Conservation (phyloP, 805 yeast species). For the Yamadazyma paraphyllophila region DNA sequence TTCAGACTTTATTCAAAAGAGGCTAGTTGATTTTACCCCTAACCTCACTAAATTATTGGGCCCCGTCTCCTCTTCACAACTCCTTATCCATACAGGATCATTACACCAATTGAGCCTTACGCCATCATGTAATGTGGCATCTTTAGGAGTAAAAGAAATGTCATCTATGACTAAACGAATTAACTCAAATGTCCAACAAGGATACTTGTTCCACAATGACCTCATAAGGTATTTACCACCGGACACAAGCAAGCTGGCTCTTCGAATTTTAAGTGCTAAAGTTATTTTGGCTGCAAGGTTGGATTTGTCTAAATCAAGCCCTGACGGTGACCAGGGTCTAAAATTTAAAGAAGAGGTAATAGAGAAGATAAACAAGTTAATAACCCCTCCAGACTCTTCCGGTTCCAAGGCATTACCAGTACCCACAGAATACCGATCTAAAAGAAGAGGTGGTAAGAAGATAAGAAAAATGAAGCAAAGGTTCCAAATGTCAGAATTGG, state of each 20-base stretch:
- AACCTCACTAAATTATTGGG: constrained; percentile 75
- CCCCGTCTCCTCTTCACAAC: constrained; percentile 66
- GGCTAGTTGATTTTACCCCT: constrained; percentile 68
- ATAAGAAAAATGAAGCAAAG: constrained; percentile 78
- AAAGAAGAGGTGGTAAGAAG: constrained; percentile 83
- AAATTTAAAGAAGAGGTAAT: constrained; percentile 60
- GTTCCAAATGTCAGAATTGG: constrained; percentile 74
- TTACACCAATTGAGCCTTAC: constrained; percentile 59
- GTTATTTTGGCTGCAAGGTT: constrained; percentile 79
- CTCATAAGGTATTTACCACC: constrained; percentile 59
- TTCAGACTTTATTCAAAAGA: constrained; percentile 52
- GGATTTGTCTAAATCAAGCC: constrained; percentile 49
- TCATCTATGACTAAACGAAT: constrained; percentile 23
- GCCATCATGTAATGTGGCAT: constrained; percentile 82
- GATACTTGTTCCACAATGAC: constrained; percentile 63
- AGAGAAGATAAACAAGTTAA: constrained; percentile 64
- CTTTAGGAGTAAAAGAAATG: constrained; percentile 58
- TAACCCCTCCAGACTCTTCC: constrained; percentile 70
- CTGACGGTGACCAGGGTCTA: constrained; percentile 55
- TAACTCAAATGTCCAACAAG: constrained; percentile 51
- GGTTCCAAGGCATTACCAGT: constrained; percentile 64
- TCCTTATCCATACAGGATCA: constrained; percentile 70
- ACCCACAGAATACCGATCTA: constrained; percentile 73
- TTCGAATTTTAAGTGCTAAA: constrained; percentile 78
- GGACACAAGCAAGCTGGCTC: constrained; percentile 61